Base-by-base conservation (phyloP, 352 stramenopile genomes). In the Globisporangium radiosum region DNA sequence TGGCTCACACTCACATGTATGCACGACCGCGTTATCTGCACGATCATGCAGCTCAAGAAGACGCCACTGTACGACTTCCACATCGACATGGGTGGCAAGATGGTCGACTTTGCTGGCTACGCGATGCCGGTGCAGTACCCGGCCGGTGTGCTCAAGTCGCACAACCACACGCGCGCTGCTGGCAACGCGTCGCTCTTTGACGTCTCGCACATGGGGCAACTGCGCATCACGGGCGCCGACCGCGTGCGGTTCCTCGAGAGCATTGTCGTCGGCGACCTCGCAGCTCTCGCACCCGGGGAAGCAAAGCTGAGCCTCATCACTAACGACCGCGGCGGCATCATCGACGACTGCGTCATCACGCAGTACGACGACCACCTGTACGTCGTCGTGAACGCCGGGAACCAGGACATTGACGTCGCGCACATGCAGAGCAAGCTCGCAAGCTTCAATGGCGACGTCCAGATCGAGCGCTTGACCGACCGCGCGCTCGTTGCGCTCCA, bases 141-240 rank as follows among this genome's bases (percentile, higher is more conserved):
- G 15, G 88, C 82, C 15, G 96, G 96, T n/a, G 92, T 99, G 36
- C 85, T 98, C 68, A 97, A 98, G 72, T 97, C 90, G 75, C 68
- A 98, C 62, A 80, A 85, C 56, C 84, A 92, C 77, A 95, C 82
- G 48, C 84, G 83, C 37, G 70, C 72, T 45, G 37, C 69, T 5
- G 74, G 74, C 59, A 76, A 88, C 52, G 87, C 94, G 15, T 94
- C 87, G 56, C 76, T 99, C 25, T 99, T 99, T 74, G 97, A 99
- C 76, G 97, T 99, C 39, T 98, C 91, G 42, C 97, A 99, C 81
- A 99, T 99, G 97, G 97, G 97, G 40, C 96, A 99, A 76, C 68
- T 90, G 68, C 83, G 77, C 79, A 95, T 94, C 73, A 92, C 72
- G 75, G 97, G 97, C 49, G 87, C 87, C 25, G 97, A 99, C 73